Evolutionary conservation across 306 rosid genomes (phyloP), one percentile per base, ranked within the genome.

Genomic region (Hippophae gyantsensis): DNA sequence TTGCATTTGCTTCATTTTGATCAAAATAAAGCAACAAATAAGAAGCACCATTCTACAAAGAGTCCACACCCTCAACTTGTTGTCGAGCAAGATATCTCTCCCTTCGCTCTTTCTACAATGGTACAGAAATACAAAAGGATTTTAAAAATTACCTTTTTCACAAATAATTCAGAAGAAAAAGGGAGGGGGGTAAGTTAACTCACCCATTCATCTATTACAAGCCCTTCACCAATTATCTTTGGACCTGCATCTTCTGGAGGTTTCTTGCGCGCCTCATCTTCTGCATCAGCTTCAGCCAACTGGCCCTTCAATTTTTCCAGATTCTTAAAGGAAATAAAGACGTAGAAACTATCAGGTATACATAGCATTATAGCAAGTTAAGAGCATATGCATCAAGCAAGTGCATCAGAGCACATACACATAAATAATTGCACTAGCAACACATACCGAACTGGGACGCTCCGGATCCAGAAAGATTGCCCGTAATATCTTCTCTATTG

Each of bases 161-260:
- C 43, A 48, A 42, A 54, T 9, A 46, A 14, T 42, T 26, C 23
- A n/a, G 7, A 6, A 6, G 13, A 51, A 32, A 18, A 40, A 9
- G 27, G 3, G 38, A 32, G 38, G 5, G 6, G 43, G 14, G 61
- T 60, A 44, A 62, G 12, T 25, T 58, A 23, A 77, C 87, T 75
- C 58, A 87, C 96, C 96, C 96, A 88, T 83, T 92, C 96, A 65
- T 92, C 96, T 65, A 92, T 92, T 53, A 92, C 98, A 7, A 92
- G 96, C 58, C 96, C 96, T 71, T 89, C 94, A 58, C 96, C 94
- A 9, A 89, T 81, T 47, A 85, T 83, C 71, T 69, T 82, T 53
- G 88, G 82, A 58, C 94, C 94, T 6, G 86, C 44, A 52, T 82
- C 94, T 69, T 89, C 96, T 1, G 79, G 72, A 40, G 86, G 94